Evolutionary conservation across 305 asterid genomes (phyloP).

Genomic region (Lippia alba): DNA sequence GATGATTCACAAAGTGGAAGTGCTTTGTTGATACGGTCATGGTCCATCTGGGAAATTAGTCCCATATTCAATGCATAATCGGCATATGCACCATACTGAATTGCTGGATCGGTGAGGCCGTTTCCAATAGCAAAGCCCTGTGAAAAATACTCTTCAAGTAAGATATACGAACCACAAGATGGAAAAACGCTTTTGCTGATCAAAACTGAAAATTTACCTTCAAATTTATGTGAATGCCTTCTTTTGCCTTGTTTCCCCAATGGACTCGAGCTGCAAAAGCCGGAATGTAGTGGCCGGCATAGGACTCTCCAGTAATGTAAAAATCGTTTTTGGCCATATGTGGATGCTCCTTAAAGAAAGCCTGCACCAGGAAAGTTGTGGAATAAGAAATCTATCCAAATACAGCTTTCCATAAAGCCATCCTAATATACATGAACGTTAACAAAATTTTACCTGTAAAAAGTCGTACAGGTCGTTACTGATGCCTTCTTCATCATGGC

Average conservation of each 20-base stretch:
- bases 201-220: constrained; percentile 47
- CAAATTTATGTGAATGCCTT: constrained; percentile 63
- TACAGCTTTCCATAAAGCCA: too few relatives aligned
- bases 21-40: constrained; percentile 55
- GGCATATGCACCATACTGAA: constrained; percentile 68
- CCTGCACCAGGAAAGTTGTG: constrained; percentile 39
- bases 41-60: constrained; percentile 52
- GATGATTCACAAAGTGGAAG: constrained; percentile 65
- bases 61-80: constrained; percentile 78
- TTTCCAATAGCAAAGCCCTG: constrained; percentile 79
- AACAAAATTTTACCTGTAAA: constrained; percentile 49
- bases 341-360: constrained; percentile 70
- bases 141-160: constrained; percentile 21
- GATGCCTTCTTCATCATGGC: constrained; percentile 61
- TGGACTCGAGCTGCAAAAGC: constrained; percentile 75
- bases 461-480: constrained; percentile 69
- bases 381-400: not conserved
- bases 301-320: constrained; percentile 75
- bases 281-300: constrained; percentile 79
- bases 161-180: constrained; percentile 21
- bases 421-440: too few relatives aligned
- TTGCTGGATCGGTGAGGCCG: constrained; percentile 76
- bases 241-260: constrained; percentile 68
- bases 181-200: not conserved
- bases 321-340: constrained; percentile 62